Evolutionary conservation across 169 alveolate species (phyloP).

Genomic region (Fabrea salina): DNA sequence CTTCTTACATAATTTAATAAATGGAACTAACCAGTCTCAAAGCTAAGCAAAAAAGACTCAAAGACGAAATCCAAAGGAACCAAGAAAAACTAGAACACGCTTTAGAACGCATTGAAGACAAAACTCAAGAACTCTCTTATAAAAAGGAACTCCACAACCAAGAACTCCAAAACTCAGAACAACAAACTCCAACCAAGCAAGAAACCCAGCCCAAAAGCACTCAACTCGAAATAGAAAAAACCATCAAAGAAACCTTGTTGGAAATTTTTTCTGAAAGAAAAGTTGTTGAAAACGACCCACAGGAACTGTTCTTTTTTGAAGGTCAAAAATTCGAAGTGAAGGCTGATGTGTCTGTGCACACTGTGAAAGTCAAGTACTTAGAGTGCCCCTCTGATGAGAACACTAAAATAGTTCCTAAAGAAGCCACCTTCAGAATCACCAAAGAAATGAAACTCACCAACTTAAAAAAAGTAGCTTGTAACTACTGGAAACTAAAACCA

Average conservation of each 20-base stretch:
- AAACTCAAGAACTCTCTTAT: too few species aligned
- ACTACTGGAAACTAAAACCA: not conserved
- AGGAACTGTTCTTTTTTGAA: conserved; percentile 17
- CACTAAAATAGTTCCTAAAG: not conserved
- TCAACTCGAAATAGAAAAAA: too few species aligned
- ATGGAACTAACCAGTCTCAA: too few species aligned
- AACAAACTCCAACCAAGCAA: not conserved
- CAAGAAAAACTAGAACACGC: too few species aligned
- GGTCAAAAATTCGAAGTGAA: conserved; percentile 19
- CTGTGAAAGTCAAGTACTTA: conserved; percentile 2
- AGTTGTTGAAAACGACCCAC: not conserved
- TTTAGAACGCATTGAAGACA: too few species aligned
- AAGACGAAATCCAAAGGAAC: too few species aligned
- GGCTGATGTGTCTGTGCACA: not conserved
- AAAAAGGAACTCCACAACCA: too few species aligned
- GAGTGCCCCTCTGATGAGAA: not conserved
- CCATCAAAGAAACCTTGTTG: not conserved
- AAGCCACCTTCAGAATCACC: not conserved
- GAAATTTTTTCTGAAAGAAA: not conserved
- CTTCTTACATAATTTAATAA: conserved; percentile 9
- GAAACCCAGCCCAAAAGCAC: too few species aligned
- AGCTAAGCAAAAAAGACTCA: too few species aligned
- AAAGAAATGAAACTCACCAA: not conserved
- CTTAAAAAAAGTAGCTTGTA: not conserved
- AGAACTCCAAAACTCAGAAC: not conserved